Percentiles rank a stretch among this genome's conserved stretches.
Evolutionary conservation across 2,329 filamentous ascomycete species (phyloP).

Genomic region (Biscogniauxia marginata): DNA sequence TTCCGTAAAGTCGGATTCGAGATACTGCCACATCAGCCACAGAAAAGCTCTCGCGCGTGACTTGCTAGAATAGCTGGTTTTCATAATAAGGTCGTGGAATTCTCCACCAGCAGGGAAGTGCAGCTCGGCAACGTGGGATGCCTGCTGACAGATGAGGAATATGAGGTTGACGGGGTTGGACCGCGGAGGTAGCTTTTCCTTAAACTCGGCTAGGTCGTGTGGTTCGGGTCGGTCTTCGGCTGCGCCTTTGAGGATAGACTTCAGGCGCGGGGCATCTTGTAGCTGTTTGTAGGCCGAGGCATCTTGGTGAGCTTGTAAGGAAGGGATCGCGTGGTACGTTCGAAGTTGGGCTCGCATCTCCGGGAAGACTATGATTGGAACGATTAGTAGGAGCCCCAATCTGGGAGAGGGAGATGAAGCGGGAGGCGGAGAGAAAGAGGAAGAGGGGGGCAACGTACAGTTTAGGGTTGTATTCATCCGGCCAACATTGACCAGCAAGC

Average conservation of each 20-base stretch:
- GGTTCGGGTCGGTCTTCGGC: constrained; percentile 89
- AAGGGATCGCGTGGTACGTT: constrained; percentile 97
- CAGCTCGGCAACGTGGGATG: constrained; percentile 85
- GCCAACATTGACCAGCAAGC: constrained; percentile 92
- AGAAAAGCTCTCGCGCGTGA: constrained; percentile 87
- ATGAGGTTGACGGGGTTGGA: constrained; percentile 98
- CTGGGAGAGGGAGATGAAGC: constrained; percentile 12
- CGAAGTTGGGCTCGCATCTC: constrained; percentile 98
- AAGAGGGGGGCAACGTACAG: constrained; percentile 57
- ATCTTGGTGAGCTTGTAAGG: constrained; percentile 90
- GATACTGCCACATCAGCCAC: constrained; percentile 99
- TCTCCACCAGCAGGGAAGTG: constrained; percentile 85
- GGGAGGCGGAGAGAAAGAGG: constrained; percentile 7
- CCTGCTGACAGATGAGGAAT: constrained; percentile 88
- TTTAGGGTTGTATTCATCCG: constrained; percentile 99
- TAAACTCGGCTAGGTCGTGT: constrained; percentile 78
- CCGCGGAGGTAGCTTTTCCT: constrained; percentile 61
- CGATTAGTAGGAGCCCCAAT: background rate
- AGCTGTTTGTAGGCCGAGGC: constrained; percentile 96
- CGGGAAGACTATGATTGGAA: constrained; percentile 68
- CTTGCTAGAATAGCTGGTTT: constrained; percentile 74
- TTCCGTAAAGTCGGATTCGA: constrained; percentile 90
- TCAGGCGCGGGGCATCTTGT: constrained; percentile 91
- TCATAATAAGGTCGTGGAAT: constrained; percentile 97
- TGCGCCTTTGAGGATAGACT: constrained; percentile 95